Evolutionary conservation across 2,329 filamentous ascomycete genomes (phyloP), one percentile per base, ranked within the genome.

Genomic region (Trichophyton mentagrophytes): DNA sequence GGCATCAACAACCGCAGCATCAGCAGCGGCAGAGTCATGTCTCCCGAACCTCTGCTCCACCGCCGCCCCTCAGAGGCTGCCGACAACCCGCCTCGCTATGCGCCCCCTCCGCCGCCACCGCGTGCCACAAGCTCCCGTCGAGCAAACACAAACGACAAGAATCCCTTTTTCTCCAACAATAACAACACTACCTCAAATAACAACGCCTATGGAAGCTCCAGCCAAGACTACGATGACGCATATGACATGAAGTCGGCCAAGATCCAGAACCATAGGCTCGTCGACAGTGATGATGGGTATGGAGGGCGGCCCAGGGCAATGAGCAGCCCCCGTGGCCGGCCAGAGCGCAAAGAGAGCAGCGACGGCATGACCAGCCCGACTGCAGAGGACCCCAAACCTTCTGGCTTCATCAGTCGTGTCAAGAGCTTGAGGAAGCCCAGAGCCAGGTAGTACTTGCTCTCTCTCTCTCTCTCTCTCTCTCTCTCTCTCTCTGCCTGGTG

Each of bases 1-100:
- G 87, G 89, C 65, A 90, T 95, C 68, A 85, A 85, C 64, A 82
- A 81, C n/a, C 82, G 81, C 7, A 83, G 84, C 57, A 81, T 83
- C 25, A 76, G 77, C 25, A 77, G 83, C 27, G 82, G 83, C 46
- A 81, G 87, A 55, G 72, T 83, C 61, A 78, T 76, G 4, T 84
- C 80, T 64, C 80, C 82, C 0, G 84, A 86, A 17, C 76, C 72
- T 27, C 53, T 55, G 58, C 44, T 66, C 61, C 58, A 68, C 62
- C 60, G 63, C 61, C 25, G 62, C 58, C 9, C 20, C 20, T 51
- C 47, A 30, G 47, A 51, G 62, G 67, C 62, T 53, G 65, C 63
- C 36, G 65, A 64, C 61, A 72, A 55, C 66, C 71, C 61, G 63
- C 62, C 7, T 66, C 67, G 61, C 66, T 11, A 51, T 15, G 17